phyloP scores from a whole-genome alignment of 164 flowering plant species.

The Magnolia officinalis region DNA sequence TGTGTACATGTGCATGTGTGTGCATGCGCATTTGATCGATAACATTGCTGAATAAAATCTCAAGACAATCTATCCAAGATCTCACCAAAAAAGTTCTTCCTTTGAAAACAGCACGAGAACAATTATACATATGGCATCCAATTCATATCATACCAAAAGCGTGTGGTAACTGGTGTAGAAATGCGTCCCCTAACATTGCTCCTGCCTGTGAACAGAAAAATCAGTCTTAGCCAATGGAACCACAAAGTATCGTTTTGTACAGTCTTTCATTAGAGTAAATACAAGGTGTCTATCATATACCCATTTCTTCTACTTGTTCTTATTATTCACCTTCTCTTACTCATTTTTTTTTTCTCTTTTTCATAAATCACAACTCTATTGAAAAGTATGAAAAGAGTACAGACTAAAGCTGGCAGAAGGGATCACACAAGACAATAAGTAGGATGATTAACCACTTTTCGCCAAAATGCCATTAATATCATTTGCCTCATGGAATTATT shows the following conservation, averaged over 20 bases:
- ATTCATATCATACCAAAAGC: slow-evolving; percentile 70
- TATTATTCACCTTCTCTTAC: no score
- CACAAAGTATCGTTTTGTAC: not conserved
- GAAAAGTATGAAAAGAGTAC: no score
- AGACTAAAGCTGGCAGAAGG: no score
- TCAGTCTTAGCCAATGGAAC: not conserved
- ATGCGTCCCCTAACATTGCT: slow-evolving; percentile 98
- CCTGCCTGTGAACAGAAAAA: slow-evolving; percentile 71
- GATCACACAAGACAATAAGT: no score
- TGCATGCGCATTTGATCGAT: no score
- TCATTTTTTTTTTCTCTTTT: not conserved
- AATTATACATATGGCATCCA: slow-evolving; percentile 9
- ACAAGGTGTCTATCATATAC: not conserved
- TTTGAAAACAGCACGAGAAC: slow-evolving; percentile 1
- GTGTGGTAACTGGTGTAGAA: slow-evolving; percentile 98
- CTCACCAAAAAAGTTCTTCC: not conserved
- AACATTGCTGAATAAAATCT: not conserved
- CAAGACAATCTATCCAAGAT: not conserved
- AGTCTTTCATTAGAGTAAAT: not conserved
- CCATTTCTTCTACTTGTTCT: not conserved
- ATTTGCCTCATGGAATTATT: no score
- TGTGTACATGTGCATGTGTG: no score
- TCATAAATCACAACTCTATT: no score
- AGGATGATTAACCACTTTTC: no score
- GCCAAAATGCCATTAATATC: no score